phyloP scores from a whole-genome alignment of 768 basidiomycete genomes.

The Collybia sordida region DNA sequence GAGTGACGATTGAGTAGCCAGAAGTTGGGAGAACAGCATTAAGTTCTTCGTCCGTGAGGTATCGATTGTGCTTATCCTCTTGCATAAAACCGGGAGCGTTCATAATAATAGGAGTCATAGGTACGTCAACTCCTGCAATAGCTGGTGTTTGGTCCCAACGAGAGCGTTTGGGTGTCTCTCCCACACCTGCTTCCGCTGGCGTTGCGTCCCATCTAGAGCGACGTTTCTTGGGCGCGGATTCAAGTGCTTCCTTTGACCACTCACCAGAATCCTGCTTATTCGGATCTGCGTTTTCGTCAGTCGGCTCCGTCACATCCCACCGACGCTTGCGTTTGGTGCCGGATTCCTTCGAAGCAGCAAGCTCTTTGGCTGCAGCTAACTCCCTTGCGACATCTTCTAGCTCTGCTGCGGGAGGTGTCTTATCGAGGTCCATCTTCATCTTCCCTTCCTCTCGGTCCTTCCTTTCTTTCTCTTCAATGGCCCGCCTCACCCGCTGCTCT shows the following conservation, averaged over 20 bases:
- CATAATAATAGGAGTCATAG: slow-evolving; percentile 84
- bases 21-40: slow-evolving; percentile 82
- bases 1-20: slow-evolving; percentile 90
- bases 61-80: slow-evolving; percentile 96
- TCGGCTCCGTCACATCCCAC: slow-evolving; percentile 71
- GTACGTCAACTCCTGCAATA: slow-evolving; percentile 51
- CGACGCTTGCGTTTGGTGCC: slow-evolving; percentile 73
- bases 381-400: slow-evolving; percentile 72
- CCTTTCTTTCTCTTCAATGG: slow-evolving; percentile 88
- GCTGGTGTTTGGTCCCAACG: slow-evolving; percentile 97
- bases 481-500: slow-evolving; percentile 77
- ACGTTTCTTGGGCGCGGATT: slow-evolving; percentile 83
- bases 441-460: slow-evolving; percentile 69
- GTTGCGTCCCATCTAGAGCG: slow-evolving; percentile 97
- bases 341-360: slow-evolving; percentile 36
- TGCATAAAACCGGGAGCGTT: slow-evolving; percentile 85
- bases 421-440: slow-evolving; percentile 87
- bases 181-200: slow-evolving; percentile 62
- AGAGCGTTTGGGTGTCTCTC: slow-evolving; percentile 83
- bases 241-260: slow-evolving; percentile 76
- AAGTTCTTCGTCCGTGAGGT: slow-evolving; percentile 93
- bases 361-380: slow-evolving; percentile 54
- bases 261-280: slow-evolving; percentile 59
- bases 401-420: slow-evolving; percentile 84
- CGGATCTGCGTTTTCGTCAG: slow-evolving; percentile 66